Base-by-base conservation (phyloP, 495 filamentous ascomycete genomes). In the Penicillium odoratum region DNA sequence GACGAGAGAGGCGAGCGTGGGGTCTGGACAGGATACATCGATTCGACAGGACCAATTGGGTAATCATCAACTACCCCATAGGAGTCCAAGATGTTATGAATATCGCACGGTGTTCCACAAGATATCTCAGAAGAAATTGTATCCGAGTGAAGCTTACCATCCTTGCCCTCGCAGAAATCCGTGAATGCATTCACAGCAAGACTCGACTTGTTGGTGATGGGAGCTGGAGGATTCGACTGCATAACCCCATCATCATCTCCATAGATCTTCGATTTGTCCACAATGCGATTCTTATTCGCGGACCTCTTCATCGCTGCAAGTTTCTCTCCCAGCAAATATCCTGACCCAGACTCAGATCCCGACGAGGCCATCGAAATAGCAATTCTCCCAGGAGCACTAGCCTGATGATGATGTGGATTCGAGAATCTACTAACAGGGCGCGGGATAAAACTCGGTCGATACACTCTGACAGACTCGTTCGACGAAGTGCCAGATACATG, bases 51-150 rank as follows among this genome's bases (percentile, higher is more conserved):
- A 4, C 26, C 5, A 31, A 13, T 16, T 4, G 25, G 28, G 7
- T 31, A 29, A 4, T 48, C 46, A 30, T 48, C 28, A 1, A n/a
- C 28, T 15, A 13, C 5, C 1, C 46, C 28, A 15, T 48, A 31
- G 0, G 28, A 48, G 16, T 34, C 49, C 16, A 53, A 36, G 9
- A 53, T 36, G n/a, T 44, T 7, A 10, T 46, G 30, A 15, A 42
- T 45, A 25, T 65, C 59, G 34, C 51, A 60, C 18, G 58, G 46
- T 16, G 59, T 68, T 8, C 60, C 60, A 11, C 28, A 30, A 13
- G 44, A 53, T 51, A 45, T 63, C 40, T 53, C 57, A 2, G 54
- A 56, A 9, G 65, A 68, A 42, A 52, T 18, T 8, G 31, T 60
- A 31, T 60, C 56, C 25, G 38, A 29, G 26, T 25, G 25, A 46